Base-by-base conservation (phyloP, 371 early-diverging fungal species). In the Mortierella sp. region DNA sequence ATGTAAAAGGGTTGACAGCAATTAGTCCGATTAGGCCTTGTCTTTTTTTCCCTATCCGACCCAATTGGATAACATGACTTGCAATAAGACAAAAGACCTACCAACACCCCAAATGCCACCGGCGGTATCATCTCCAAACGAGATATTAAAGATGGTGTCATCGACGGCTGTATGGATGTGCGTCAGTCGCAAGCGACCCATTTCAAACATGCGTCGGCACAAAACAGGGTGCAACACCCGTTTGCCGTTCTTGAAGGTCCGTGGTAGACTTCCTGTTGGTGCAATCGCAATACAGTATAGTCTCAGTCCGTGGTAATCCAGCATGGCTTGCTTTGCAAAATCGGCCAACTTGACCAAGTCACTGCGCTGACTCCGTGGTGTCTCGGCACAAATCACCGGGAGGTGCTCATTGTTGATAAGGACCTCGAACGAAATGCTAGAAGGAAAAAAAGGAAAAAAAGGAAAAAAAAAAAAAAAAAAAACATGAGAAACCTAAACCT, bases 311-410 rank as follows among this genome's bases (percentile, higher is more conserved):
- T 93, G 92, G 21, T 81, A 75, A 0, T 73, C 81, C 44, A 85
- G 26, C 57, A 93, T 75, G 1, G 84, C 81, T 15, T 85, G 83
- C 48, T 75, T 83, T 0, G 91, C 84, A 50, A 87, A 82, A 18
- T 85, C 82, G 0, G 88, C 86, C 16, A 91, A 44, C 19, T 76
- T 79, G n/a, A 76, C 68, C 23, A 90, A 55, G 19, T 91, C 90
- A 11, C 81, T 79, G 1, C 83, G 72, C 7, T 81, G 72, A 16
- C 57, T 79, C 47, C 87, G 81, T 1, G 77, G 66, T 6, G 92
- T 84, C 81, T 95, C 96, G 25, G 88, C 83, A 0, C 89, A 84
- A 44, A 95, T 77, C 16, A 94, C 88, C 2, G 94, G 92, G 21
- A 95, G 79, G 66, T 88, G 86, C 64, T 91, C 90, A 25, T 87